Base-by-base conservation (phyloP, 2,329 filamentous ascomycete species). In the Neonectria coccinea region DNA sequence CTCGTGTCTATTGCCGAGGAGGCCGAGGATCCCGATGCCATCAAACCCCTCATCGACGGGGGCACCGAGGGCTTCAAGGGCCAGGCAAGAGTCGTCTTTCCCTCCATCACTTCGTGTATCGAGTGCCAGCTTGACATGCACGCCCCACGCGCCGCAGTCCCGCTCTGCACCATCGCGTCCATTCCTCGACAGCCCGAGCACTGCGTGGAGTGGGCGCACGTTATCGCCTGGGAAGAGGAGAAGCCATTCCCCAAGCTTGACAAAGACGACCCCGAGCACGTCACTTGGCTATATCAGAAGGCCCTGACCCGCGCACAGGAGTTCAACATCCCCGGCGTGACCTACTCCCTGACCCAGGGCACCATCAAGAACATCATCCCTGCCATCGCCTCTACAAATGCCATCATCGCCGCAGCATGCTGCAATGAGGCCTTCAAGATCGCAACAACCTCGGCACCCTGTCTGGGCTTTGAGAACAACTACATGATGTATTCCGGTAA, bases 401-500 rank as follows among this genome's bases (percentile, higher is more conserved):
- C 96, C 62, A 96, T 99, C 73, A 92, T 99, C 68, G 96, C 96
- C 1, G 96, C 95, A 1, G 91, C 92, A 56, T 98, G 95, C 80
- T 98, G 96, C 80, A 98, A 97, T 70, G 96, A 99, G 80, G 95
- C 94, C 2, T 89, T 98, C 81, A 99, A 99, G 81, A 92, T 99
- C 67, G 92, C 91, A 45, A 97, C 93, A 14, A 89, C 86, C 53
- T 88, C 91, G 41, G 96, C 95, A 33, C 93, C 95, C 0, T 91
- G 89, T 68, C 84, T 99, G 16, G 92, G 91, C 12, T 84, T 88
- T 67, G 89, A 91, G 48, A 91, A 91, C 60, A 97, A 97, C 78
- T 99, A 99, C 82, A 98, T 98, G 94, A 97, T 97, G 92, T 99
- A 99, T 79, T 97, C 93, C 12, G 96, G 97, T 51, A 94, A 98